Evolutionary conservation across 306 rosid genomes (phyloP).

Genomic region (Myrica gale): DNA sequence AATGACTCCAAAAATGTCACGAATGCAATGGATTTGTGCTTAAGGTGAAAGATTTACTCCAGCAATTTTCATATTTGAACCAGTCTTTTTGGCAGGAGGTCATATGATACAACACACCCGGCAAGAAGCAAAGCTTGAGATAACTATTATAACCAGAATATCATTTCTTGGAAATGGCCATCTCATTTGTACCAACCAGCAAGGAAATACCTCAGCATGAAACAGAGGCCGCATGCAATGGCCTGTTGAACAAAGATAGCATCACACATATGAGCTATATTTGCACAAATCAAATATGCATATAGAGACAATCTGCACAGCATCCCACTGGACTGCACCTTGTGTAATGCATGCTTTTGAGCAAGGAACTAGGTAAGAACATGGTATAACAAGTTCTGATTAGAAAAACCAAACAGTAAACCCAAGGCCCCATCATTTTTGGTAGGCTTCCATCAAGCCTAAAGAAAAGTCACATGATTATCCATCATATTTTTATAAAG

Average conservation of each 20-base stretch:
- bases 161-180: constrained; percentile 5
- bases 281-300: not conserved
- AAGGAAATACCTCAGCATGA: constrained; percentile 72
- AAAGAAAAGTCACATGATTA: not conserved
- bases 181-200: constrained; percentile 97
- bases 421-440: no score
- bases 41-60: not conserved
- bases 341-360: not conserved
- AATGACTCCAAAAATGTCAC: constrained; percentile 1
- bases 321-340: not conserved
- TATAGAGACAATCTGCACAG: no score
- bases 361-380: not conserved
- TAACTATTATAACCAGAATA: not conserved
- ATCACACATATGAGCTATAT: constrained; percentile 1
- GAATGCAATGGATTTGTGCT: not conserved
- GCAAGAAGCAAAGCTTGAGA: not conserved
- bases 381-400: not conserved
- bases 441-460: not conserved
- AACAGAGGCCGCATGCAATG: constrained; percentile 77
- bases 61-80: not conserved
- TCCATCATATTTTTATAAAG: not conserved
- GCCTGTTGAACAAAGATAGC: constrained; percentile 48
- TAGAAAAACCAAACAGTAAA: not conserved
- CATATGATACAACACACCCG: not conserved
- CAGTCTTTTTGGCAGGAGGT: not conserved